Percentiles rank a stretch among this genome's conserved stretches.
Evolutionary conservation across 75 land plant species (phyloP).

Genomic region (Ceratopteris richardii): DNA sequence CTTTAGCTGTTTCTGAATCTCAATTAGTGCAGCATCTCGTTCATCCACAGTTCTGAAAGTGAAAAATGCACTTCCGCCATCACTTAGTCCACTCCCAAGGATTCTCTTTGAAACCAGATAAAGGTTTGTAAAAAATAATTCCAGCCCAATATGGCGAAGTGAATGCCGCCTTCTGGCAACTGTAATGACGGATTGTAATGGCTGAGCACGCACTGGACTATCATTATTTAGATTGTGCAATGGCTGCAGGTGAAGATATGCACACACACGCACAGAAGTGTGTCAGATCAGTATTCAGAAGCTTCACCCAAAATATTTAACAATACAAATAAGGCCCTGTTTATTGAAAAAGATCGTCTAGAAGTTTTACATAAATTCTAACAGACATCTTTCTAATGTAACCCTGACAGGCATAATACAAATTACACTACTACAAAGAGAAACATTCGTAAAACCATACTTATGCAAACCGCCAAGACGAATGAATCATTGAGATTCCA

Average conservation of each 20-base stretch:
- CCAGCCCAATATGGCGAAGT: constrained; percentile 30
- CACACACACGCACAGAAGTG: too few species aligned
- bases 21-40: constrained; percentile 15
- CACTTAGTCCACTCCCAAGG: constrained; percentile 11
- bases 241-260: constrained; percentile 15
- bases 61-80: constrained; percentile 35
- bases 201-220: constrained; percentile 37
- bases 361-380: too few species aligned
- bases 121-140: constrained; percentile 30
- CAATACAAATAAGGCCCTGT: too few species aligned
- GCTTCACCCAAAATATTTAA: too few species aligned
- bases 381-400: too few species aligned
- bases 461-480: too few species aligned
- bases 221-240: constrained; percentile 36
- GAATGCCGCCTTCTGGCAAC: constrained; percentile 39
- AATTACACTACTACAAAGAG: too few species aligned
- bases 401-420: too few species aligned
- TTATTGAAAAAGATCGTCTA: too few species aligned
- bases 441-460: too few species aligned
- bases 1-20: constrained; percentile 20
- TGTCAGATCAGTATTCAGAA: too few species aligned
- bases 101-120: constrained; percentile 9
- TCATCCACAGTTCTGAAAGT: constrained; percentile 28
- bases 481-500: too few species aligned
- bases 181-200: constrained; percentile 19